Conservation (phyloP, 192 early-diverging fungal species). For the Entophlyctis luteolus region DNA sequence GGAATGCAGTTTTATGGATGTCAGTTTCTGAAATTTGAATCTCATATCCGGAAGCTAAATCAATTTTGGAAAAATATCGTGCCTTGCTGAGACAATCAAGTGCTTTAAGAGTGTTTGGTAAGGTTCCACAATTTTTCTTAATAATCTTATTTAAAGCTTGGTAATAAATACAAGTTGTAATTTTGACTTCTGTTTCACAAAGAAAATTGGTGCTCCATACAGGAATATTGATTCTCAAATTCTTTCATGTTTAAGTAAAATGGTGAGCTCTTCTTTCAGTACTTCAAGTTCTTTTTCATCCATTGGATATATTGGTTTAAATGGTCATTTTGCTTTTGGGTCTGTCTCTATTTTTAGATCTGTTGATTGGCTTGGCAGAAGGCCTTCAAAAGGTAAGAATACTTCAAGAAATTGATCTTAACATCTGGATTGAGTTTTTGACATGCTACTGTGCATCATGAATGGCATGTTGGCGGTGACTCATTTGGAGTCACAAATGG, state of each 20-base stretch:
- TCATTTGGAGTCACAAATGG: too few species aligned
- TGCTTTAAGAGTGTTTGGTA: slow-evolving; percentile 18
- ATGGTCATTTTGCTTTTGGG: background rate
- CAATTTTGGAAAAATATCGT: slow-evolving; percentile 10
- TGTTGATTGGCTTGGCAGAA: background rate
- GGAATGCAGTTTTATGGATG: slow-evolving; percentile 30
- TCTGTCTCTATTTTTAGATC: background rate
- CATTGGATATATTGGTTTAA: slow-evolving; percentile 3
- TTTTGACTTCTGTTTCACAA: slow-evolving; percentile 1
- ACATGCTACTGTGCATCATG: too few species aligned
- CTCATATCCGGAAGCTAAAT: slow-evolving; percentile 17
- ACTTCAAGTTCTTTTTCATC: background rate
- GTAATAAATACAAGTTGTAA: slow-evolving; percentile 14
- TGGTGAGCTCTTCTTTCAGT: slow-evolving; percentile 12
- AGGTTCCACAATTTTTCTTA: slow-evolving; percentile 5
- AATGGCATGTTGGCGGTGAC: too few species aligned
- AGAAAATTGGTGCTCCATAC: slow-evolving; percentile 17
- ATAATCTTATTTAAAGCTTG: slow-evolving; percentile 39
- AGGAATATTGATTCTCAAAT: slow-evolving; percentile 5
- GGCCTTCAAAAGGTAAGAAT: background rate
- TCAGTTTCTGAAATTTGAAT: slow-evolving; percentile 19
- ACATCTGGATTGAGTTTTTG: too few species aligned
- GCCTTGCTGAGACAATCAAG: slow-evolving; percentile 2
- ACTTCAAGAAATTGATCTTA: background rate
- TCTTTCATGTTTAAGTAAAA: background rate